Evolutionary conservation across 2,329 filamentous ascomycete species (phyloP), one percentile per base, ranked within the genome.

Genomic region (Exophiala mesophila): DNA sequence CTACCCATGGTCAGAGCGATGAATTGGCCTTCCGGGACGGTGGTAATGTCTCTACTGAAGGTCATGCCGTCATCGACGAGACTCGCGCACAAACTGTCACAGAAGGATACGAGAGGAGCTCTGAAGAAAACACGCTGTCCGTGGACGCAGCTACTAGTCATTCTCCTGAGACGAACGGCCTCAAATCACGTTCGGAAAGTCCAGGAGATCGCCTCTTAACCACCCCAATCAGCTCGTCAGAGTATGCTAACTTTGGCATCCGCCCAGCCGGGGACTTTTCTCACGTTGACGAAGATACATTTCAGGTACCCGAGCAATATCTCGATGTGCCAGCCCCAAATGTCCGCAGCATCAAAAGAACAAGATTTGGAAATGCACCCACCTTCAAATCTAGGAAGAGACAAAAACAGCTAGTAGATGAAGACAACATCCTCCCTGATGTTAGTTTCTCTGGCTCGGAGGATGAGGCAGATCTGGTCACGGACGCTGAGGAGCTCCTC

Each of bases 281-380:
- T 10, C 47, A 55, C 47, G 37, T 54, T 17, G 42, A 55, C 9
- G 55, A 59, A 13, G 63, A 65, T 41, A 53, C 53, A 18, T 66
- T 66, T 43, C 56, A 59, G 16, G 55, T 66, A 13, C 56, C 60
- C 3, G 36, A 49, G 17, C 59, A 64, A 18, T 61, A 57, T 35
- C 49, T 61, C 7, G 57, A 54, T 30, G 49, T 49, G 28, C 44
- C 55, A 6, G 29, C 16, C 13, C 16, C 59, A 15, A 15, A 65
- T 24, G 53, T 61, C 10, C 48, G 51, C 18, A 46, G 48, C 4
- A 20, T 39, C 13, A 57, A 57, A 28, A 45, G 52, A 41, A 36
- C 41, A 34, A 45, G 44, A 17, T 44, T 47, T 19, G 37, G 35
- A 15, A 37, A 39, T 2, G 17, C 30, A 9, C 41, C 37, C 23